Evolutionary conservation across 441 rosid genomes (phyloP), one percentile per base, ranked within the genome.

Genomic region (Mallotus repandus): DNA sequence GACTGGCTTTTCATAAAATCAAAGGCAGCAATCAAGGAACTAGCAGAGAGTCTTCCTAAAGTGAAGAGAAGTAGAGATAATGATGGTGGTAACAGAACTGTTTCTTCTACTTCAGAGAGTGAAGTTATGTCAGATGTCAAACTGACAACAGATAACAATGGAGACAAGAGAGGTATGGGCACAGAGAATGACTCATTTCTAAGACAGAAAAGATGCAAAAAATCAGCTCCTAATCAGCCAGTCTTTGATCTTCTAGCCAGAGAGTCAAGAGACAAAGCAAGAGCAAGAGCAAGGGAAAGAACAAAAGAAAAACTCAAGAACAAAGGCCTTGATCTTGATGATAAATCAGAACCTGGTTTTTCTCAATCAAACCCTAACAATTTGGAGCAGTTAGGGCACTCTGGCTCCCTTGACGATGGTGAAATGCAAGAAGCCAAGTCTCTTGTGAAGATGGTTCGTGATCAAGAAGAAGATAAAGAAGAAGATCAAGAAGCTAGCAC

Each of bases 251-350:
- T 80, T 65, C 60, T 82, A 14, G 84, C 86, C 3, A 89, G 83
- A 75, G 97, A 90, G 55, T 76, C 74, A 2, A 87, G 99, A 71
- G 86, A 83, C 3, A 84, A 85, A 78, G 98, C 98, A 60, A 86
- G 99, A 69, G 96, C 81, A 56, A 86, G 98, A 79, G 99, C 99
- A 18, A 95, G 89, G 74, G 90, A 86, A 72, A 86, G 99, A 74
- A 89, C 99, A n/a, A 80, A 61, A 54, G 87, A 81, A 71, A 86
- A 77, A 81, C 76, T 77, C 81, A 87, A 83, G 78, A 82, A 52
- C 64, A 81, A 63, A 67, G 74, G 62, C 74, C 69, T 77, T 52
- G 77, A 38, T 38, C 69, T 77, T 52, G 77, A 38, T 38, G 5
- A 74, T 4, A 71, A 74, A 19, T 53, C 77, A n/a, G 70, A 67